These are phyloP conservation scores for Verticillium zaregamsianum DNA, from an alignment of 2,329 filamentous ascomycete species.

Conservation along the genomic window DNA sequence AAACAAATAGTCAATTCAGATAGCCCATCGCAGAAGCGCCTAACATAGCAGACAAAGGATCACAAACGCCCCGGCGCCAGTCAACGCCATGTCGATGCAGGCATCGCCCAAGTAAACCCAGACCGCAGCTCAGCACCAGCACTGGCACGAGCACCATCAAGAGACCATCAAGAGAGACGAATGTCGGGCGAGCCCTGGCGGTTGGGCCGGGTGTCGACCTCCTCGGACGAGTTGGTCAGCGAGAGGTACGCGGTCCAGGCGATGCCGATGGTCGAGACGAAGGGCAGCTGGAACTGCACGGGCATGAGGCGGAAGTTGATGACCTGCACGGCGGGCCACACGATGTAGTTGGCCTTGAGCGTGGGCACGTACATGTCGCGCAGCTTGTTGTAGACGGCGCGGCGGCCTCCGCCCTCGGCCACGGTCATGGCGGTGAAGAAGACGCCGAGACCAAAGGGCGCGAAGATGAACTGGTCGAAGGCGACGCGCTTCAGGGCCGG, in stretches of 20 bases:
- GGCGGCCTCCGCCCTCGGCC: conserved; percentile 82
- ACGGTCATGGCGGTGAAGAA: conserved; percentile 98
- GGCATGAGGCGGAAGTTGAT: conserved; percentile 96
- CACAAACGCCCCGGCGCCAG: no score
- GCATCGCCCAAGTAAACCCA: no score
- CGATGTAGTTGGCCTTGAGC: conserved; percentile 89
- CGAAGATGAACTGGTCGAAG: conserved; percentile 90
- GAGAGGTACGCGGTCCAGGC: conserved; percentile 97
- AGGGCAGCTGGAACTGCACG: conserved; percentile 93
- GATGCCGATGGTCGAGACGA: conserved; percentile 93
- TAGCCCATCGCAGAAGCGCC: no score
- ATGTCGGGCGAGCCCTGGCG: conserved; percentile 25
- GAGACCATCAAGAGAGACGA: conserved; percentile 20
- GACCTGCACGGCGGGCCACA: conserved; percentile 95
- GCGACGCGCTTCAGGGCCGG: conserved; percentile 87
- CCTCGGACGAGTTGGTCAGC: conserved; percentile 81
- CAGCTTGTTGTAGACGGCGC: conserved; percentile 79
- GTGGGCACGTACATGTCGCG: conserved; percentile 91
- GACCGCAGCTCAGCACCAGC: background rate
- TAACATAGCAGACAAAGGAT: no score
- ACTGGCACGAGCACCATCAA: no score
- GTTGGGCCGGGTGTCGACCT: conserved; percentile 36
- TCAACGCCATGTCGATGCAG: no score
- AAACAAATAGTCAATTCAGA: no score
- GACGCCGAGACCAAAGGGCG: conserved; percentile 76